A percentile compares a stretch with the other conserved stretches of the same genome.
These are phyloP conservation scores for Chlamydomonas sp. DNA, from an alignment of 139 green algal genomes.

Conservation along the genomic window DNA sequence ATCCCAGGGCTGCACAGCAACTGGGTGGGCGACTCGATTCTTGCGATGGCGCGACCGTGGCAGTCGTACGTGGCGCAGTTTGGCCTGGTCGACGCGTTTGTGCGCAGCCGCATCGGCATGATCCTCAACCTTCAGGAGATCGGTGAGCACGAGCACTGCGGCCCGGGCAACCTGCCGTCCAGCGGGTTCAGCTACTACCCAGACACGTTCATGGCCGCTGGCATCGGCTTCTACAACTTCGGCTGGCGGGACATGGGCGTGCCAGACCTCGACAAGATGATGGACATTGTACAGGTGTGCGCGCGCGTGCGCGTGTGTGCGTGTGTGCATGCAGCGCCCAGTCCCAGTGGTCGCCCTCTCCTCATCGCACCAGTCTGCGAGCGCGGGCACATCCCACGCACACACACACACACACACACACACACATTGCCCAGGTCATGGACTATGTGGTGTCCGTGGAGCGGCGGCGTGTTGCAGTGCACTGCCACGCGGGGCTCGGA, in stretches of 20 bases:
- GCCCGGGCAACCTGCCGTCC: slow-evolving; percentile 44
- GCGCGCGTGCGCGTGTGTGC: slow-evolving; percentile 27
- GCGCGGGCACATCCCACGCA: too few relatives aligned
- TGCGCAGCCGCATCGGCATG: slow-evolving; percentile 42
- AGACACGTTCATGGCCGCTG: slow-evolving; percentile 53
- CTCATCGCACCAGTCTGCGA: too few relatives aligned
- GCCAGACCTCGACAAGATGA: slow-evolving; percentile 50
- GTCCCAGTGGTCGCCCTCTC: too few relatives aligned
- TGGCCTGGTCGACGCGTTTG: slow-evolving; percentile 40
- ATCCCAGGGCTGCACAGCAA: slow-evolving; percentile 57
- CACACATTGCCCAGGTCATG: slow-evolving; percentile 66
- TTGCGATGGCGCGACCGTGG: slow-evolving; percentile 65
- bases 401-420: too few relatives aligned
- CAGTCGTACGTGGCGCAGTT: slow-evolving; percentile 38
- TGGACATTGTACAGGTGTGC: slow-evolving; percentile 68
- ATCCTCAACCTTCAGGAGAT: slow-evolving; percentile 70
- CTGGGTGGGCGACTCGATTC: slow-evolving; percentile 51
- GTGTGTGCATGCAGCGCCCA: not conserved
- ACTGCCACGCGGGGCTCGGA: slow-evolving; percentile 64
- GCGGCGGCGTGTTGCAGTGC: slow-evolving; percentile 47
- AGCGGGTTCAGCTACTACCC: slow-evolving; percentile 60
- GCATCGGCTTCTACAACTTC: slow-evolving; percentile 54
- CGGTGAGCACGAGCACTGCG: slow-evolving; percentile 62
- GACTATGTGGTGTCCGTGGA: slow-evolving; percentile 36
- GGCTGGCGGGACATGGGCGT: slow-evolving; percentile 66